A percentile compares a stretch with the other conserved stretches of the same genome.
Conservation (phyloP, 2,329 filamentous ascomycete species). For the Apiospora phragmitis region DNA sequence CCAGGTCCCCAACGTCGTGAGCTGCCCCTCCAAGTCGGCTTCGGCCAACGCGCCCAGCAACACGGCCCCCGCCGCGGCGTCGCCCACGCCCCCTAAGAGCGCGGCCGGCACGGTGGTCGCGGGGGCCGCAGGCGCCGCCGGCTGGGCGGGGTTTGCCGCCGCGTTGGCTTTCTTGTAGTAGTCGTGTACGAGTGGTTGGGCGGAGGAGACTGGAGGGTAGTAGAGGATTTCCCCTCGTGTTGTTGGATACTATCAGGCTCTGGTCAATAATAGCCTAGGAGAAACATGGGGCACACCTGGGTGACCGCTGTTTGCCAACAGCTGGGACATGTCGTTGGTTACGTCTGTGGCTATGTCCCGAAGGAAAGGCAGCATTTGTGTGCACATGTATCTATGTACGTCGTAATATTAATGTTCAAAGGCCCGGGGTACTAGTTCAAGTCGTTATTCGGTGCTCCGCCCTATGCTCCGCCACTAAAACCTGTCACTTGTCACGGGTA, state of each 20-base stretch:
- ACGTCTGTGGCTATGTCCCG: neutral
- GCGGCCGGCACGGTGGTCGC: neutral
- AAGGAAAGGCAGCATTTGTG: neutral
- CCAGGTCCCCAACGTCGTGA: slow-evolving; percentile 13
- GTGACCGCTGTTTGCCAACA: neutral
- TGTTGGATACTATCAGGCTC: neutral
- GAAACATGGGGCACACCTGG: neutral
- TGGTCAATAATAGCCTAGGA: neutral
- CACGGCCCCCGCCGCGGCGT: slow-evolving; percentile 1
- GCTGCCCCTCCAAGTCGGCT: slow-evolving; percentile 15
- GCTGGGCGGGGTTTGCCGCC: slow-evolving; percentile 21
- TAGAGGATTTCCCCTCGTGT: neutral
- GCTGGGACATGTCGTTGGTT: neutral
- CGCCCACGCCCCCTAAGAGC: neutral
- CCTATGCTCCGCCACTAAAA: neutral
- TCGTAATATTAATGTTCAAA: neutral
- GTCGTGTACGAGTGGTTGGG: neutral
- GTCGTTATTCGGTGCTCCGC: neutral
- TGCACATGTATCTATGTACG: neutral
- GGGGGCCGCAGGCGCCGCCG: neutral
- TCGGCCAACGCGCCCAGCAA: slow-evolving; percentile 13
- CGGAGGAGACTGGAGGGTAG: neutral
- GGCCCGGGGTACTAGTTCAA: neutral
- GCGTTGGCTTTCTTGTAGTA: slow-evolving; percentile 20
- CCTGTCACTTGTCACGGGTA: neutral